Percentiles rank a stretch among this genome's conserved stretches.
These are phyloP conservation scores for Ustilago tritici DNA, from an alignment of 1,284 basidiomycete species.

Conservation along the genomic window DNA sequence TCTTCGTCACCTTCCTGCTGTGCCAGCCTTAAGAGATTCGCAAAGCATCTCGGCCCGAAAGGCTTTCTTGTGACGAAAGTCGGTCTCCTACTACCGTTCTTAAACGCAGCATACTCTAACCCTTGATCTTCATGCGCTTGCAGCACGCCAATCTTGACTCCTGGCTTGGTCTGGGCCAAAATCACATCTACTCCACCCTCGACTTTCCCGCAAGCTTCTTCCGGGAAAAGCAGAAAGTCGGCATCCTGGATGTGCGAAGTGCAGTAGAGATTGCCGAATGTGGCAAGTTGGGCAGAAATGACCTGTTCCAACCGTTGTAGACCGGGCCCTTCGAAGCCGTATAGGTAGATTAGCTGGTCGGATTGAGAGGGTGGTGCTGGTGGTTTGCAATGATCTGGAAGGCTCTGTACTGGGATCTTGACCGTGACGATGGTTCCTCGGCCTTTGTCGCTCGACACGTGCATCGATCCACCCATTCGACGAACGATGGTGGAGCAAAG, in stretches of 20 bases:
- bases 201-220: conserved; percentile 45
- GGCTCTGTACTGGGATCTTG: conserved; percentile 42
- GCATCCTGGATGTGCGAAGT: conserved; percentile 49
- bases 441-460: conserved; percentile 50
- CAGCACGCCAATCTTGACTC: conserved; percentile 55
- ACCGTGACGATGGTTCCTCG: conserved; percentile 54
- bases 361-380: conserved; percentile 25
- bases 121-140: conserved; percentile 54
- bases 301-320: conserved; percentile 49
- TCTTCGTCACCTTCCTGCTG: conserved; percentile 31
- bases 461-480: conserved; percentile 54
- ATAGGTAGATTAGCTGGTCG: conserved; percentile 53
- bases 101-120: conserved; percentile 42
- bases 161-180: conserved; percentile 42
- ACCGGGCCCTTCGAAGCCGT: conserved; percentile 51
- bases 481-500: conserved; percentile 47
- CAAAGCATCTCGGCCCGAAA: conserved; percentile 52
- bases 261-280: conserved; percentile 56
- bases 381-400: conserved; percentile 21
- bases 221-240: conserved; percentile 52
- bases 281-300: conserved; percentile 55
- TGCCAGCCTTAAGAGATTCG: conserved; percentile 39
- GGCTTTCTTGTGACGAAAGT: conserved; percentile 57
- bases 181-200: conserved; percentile 45
- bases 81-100: conserved; percentile 41